These are phyloP conservation scores for Capsicum baccatum DNA, from an alignment of 257 asterid species.

Conservation along the genomic window DNA sequence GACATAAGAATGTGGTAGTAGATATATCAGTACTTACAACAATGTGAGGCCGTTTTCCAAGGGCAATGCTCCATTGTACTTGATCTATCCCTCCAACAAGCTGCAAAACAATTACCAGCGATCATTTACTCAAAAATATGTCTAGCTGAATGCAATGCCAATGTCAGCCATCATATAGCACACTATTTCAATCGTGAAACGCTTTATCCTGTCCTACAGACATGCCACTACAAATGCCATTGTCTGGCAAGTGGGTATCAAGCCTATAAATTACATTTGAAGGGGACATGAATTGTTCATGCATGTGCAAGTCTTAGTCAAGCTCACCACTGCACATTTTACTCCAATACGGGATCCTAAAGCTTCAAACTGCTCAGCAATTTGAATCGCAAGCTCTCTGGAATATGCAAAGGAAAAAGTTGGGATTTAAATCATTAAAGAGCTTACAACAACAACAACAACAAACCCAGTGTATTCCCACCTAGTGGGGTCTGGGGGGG, in stretches of 20 bases:
- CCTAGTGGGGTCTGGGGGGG: no score
- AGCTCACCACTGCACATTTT: conserved; percentile 70
- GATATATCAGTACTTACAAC: conserved; percentile 59
- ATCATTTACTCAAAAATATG: background rate
- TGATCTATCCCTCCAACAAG: conserved; percentile 86
- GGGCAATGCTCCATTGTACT: conserved; percentile 77
- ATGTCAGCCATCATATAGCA: conserved; percentile 2
- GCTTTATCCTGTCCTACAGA: background rate
- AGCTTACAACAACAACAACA: background rate
- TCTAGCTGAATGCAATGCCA: background rate
- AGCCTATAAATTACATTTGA: background rate
- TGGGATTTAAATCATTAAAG: background rate
- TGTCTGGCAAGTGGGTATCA: background rate
- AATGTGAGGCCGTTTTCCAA: conserved; percentile 86
- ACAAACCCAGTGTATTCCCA: no score
- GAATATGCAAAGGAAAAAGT: conserved; percentile 11
- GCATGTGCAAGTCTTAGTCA: background rate
- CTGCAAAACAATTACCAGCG: conserved; percentile 46
- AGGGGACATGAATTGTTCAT: background rate
- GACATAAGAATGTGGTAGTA: conserved; percentile 12
- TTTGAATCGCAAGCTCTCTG: conserved; percentile 89
- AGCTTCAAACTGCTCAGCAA: conserved; percentile 88
- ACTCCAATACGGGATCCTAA: conserved; percentile 84
- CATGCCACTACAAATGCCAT: background rate
- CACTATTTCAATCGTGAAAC: background rate